Conservation (phyloP, 306 rosid genomes). For the Pyrus betulifolia region DNA sequence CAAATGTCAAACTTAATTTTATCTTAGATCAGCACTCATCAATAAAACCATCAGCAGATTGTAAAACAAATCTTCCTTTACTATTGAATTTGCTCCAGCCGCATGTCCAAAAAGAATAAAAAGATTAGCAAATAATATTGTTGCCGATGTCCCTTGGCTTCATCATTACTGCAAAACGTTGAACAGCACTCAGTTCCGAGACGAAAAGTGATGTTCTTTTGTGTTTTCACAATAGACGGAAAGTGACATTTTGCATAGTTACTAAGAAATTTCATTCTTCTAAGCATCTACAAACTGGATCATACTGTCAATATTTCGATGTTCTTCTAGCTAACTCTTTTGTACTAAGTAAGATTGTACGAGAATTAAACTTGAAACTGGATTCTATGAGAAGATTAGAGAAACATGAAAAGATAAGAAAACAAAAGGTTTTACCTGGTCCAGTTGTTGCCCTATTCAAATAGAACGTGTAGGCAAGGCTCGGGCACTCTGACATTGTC, state of each 20-base stretch:
- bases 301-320: neutral
- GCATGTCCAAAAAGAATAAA: neutral
- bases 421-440: constrained; percentile 1
- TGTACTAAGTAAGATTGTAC: neutral
- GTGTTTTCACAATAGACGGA: neutral
- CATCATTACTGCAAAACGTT: neutral
- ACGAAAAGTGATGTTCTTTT: neutral
- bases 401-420: neutral
- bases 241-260: neutral
- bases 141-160: neutral
- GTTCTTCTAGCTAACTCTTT: neutral
- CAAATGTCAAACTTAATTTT: neutral
- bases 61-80: neutral
- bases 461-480: neutral
- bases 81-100: neutral
- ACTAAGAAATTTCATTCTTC: neutral
- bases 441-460: neutral
- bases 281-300: neutral
- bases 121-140: neutral
- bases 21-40: neutral
- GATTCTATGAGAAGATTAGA: neutral
- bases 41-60: neutral
- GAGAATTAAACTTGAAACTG: neutral
- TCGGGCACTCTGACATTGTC: neutral
- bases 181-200: neutral